A percentile compares a stretch with the other conserved stretches of the same genome.
Conservation (phyloP, 2,329 filamentous ascomycete genomes). For the Aurifilum marmelostoma region DNA sequence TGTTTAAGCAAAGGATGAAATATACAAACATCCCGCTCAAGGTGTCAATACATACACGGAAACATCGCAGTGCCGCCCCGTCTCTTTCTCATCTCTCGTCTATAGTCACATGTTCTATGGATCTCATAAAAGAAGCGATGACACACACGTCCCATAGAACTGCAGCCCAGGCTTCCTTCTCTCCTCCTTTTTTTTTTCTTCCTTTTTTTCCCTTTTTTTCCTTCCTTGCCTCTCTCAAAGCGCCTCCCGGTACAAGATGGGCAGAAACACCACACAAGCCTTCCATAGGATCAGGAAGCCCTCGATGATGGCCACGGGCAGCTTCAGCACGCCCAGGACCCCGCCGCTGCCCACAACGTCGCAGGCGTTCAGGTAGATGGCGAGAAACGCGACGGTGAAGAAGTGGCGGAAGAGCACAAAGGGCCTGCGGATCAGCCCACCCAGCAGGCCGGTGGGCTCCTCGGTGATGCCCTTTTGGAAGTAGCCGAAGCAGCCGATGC, state of each 20-base stretch:
- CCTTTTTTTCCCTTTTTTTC: not conserved
- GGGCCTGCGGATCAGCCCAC: slow-evolving; percentile 78
- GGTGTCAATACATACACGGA: not conserved
- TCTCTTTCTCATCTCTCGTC: not conserved
- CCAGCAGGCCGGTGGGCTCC: slow-evolving; percentile 80
- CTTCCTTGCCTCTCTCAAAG: slow-evolving; percentile 24
- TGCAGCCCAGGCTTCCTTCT: too few relatives aligned
- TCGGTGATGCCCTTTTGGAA: slow-evolving; percentile 78
- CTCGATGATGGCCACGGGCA: slow-evolving; percentile 68
- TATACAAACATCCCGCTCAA: not conserved
- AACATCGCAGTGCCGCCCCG: not conserved
- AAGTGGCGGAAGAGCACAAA: slow-evolving; percentile 87
- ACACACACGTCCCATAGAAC: too few relatives aligned
- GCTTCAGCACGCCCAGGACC: slow-evolving; percentile 56
- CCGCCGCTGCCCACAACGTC: slow-evolving; percentile 49
- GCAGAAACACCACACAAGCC: slow-evolving; percentile 80
- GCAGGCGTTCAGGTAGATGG: slow-evolving; percentile 68
- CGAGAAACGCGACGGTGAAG: slow-evolving; percentile 87
- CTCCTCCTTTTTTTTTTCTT: not conserved
- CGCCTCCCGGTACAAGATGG: slow-evolving; percentile 75
- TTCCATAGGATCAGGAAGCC: slow-evolving; percentile 75
- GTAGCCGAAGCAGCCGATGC: slow-evolving; percentile 90
- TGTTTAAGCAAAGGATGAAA: not conserved
- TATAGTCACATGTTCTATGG: not conserved
- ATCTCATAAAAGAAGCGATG: too few relatives aligned